These are phyloP conservation scores for Serendipita sp. DNA, from an alignment of 768 basidiomycete species.

Conservation along the genomic window DNA sequence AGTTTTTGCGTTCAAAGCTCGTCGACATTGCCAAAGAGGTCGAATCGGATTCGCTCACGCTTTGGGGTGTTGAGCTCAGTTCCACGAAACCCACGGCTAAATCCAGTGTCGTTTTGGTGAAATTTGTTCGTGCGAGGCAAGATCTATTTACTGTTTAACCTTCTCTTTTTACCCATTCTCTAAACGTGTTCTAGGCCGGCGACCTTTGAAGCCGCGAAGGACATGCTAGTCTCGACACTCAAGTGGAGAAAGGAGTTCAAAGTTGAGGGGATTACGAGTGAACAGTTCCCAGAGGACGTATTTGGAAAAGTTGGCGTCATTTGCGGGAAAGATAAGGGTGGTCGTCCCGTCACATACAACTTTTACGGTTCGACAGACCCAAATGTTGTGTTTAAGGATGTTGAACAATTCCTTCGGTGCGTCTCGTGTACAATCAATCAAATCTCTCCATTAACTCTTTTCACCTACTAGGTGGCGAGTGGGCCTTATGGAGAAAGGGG, in stretches of 20 bases:
- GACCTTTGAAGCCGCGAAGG: constrained; percentile 34
- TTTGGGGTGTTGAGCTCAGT: constrained; percentile 63
- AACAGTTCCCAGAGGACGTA: constrained; percentile 43
- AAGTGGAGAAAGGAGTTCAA: constrained; percentile 56
- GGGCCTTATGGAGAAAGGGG: constrained; percentile 54
- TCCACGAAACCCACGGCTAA: constrained; percentile 45
- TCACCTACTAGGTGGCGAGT: constrained; percentile 49
- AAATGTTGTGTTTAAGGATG: constrained; percentile 59
- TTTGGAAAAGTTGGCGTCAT: constrained; percentile 50
- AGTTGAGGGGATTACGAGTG: constrained; percentile 41
- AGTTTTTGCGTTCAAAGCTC: constrained; percentile 39
- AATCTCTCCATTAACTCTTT: not conserved
- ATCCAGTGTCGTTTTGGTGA: constrained; percentile 62
- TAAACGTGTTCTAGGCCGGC: constrained; percentile 27
- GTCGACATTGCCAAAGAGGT: constrained; percentile 41
- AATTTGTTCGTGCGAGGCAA: constrained; percentile 64
- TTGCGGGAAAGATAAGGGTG: constrained; percentile 54
- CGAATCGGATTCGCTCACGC: constrained; percentile 40
- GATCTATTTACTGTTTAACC: constrained; percentile 4
- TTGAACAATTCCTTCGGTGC: constrained; percentile 59
- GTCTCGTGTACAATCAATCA: not conserved
- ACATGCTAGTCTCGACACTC: constrained; percentile 54
- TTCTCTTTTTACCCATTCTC: not conserved
- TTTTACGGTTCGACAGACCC: constrained; percentile 59
- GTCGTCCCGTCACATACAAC: constrained; percentile 59